Conservation (phyloP, 2,329 filamentous ascomycete genomes). For the Alternaria sp. region DNA sequence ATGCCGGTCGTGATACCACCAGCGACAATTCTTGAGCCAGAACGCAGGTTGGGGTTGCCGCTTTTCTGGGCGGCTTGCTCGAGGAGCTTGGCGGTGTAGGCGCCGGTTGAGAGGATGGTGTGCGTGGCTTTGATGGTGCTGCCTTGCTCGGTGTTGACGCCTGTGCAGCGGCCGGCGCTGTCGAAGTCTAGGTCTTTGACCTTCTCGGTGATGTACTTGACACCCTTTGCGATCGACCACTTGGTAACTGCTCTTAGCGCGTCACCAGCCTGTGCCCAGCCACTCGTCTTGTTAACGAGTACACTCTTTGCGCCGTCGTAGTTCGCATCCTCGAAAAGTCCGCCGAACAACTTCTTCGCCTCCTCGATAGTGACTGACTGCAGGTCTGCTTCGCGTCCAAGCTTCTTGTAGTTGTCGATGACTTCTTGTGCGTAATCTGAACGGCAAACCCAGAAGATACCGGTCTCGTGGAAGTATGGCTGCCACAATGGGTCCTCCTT, state of each 20-base stretch:
- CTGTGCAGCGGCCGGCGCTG: conserved; percentile 50
- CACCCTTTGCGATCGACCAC: conserved; percentile 60
- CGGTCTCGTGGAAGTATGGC: conserved; percentile 59
- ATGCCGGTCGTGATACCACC: conserved; percentile 61
- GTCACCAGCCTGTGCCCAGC: conserved; percentile 69
- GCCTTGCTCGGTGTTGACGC: conserved; percentile 46
- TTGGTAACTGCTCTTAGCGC: conserved; percentile 62
- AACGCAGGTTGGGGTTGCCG: conserved; percentile 58
- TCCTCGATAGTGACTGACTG: conserved; percentile 54
- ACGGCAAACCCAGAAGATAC: conserved; percentile 54
- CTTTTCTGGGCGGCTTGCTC: conserved; percentile 57
- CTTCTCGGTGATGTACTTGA: conserved; percentile 64
- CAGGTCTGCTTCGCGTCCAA: conserved; percentile 56
- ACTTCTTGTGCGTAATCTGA: conserved; percentile 56
- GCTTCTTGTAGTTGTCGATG: conserved; percentile 58
- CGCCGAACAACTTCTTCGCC: conserved; percentile 63
- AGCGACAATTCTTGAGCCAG: conserved; percentile 61
- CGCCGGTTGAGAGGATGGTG: conserved; percentile 50
- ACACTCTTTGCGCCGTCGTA: conserved; percentile 66
- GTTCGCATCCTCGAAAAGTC: conserved; percentile 66
- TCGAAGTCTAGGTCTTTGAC: conserved; percentile 58
- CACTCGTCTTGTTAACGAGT: conserved; percentile 65
- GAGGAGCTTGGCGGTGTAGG: conserved; percentile 52
- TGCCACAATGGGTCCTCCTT: conserved; percentile 62
- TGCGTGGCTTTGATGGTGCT: conserved; percentile 31